Base-by-base conservation (phyloP, 371 early-diverging fungal species). In the Mucor lusitanicus region DNA sequence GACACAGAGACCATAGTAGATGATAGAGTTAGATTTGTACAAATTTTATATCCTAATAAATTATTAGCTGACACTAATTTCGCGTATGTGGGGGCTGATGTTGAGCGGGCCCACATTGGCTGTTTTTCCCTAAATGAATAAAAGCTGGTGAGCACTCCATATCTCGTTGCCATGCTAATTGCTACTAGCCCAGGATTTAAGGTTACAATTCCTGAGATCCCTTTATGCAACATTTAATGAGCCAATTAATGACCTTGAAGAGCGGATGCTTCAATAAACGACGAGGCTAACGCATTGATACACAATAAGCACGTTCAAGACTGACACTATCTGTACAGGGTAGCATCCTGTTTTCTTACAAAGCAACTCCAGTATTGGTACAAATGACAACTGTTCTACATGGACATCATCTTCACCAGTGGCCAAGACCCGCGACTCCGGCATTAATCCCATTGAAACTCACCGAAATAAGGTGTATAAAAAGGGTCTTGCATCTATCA, bases 381-480 rank as follows among this genome's bases (percentile, higher is more conserved):
- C n/a, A n/a, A n/a, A n/a, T n/a, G n/a, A n/a, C n/a, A n/a, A n/a
- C n/a, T n/a, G n/a, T n/a, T 40, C 40, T 6, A 17, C 6, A 40
- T 33, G 33, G 7, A 33, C 33, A 33, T 33, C 7, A 13, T 13
- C 13, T 6, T 35, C 3, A 35, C 37, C 40, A 40, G 17, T 40
- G 40, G 40, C 17, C 40, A 40, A 15, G 40, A 40, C 7, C 46
- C n/a, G 46, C 21, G 21, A 46, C n/a, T 46, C 54, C 54, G 54
- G 54, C 54, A 54, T 54, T 28, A 54, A 54, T 28, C 17, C 28
- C 25, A 54, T 54, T 54, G 25, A 54, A 54, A 54, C 54, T 54
- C 54, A 54, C 28, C 54, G 46, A 46, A 46, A 9, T 21, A 46
- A 46, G 46, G 19, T 46, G 11, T 28, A 46, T 28, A 54, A 25